Evolutionary conservation across 495 filamentous ascomycete species (phyloP).

Genomic region (Aspergillus carlsbadensis): DNA sequence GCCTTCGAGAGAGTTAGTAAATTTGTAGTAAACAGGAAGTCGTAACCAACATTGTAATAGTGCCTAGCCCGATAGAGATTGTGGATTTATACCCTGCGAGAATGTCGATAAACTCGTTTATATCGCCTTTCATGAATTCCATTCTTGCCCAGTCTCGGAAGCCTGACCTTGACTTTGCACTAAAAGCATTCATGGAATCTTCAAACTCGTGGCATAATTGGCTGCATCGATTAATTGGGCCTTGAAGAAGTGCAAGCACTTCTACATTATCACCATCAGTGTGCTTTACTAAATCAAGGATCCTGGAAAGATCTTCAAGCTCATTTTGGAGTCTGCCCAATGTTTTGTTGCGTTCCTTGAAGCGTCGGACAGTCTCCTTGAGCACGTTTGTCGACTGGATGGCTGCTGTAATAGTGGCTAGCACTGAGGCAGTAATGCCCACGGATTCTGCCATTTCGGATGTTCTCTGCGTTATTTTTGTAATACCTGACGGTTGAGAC

Average conservation of each 20-base stretch:
- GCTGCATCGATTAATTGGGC: constrained; percentile 13
- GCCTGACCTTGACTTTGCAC: constrained; percentile 9
- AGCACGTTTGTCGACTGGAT: constrained; percentile 24
- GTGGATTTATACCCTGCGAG: constrained; percentile 17
- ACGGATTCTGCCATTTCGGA: no score
- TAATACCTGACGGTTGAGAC: no score
- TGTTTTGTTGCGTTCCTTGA: constrained; percentile 16
- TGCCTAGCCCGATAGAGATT: constrained; percentile 10
- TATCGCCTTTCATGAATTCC: constrained; percentile 19
- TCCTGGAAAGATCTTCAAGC: not conserved
- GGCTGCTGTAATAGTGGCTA: constrained; percentile 27
- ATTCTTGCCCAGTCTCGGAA: constrained; percentile 18
- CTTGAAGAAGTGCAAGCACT: constrained; percentile 11
- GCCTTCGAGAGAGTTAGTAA: constrained; percentile 8
- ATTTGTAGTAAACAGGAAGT: not conserved
- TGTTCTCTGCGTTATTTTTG: no score
- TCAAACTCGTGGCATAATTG: constrained; percentile 16
- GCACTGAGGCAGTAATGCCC: constrained; percentile 25
- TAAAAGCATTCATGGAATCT: constrained; percentile 9
- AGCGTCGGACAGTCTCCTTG: constrained; percentile 26
- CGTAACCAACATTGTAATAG: constrained; percentile 15
- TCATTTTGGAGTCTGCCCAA: constrained; percentile 11
- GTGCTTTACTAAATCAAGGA: not conserved
- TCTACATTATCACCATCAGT: not conserved
- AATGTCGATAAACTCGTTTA: constrained; percentile 17